Base-by-base conservation (phyloP, 2,329 filamentous ascomycete species). In the Diaporthe citriasiana region DNA sequence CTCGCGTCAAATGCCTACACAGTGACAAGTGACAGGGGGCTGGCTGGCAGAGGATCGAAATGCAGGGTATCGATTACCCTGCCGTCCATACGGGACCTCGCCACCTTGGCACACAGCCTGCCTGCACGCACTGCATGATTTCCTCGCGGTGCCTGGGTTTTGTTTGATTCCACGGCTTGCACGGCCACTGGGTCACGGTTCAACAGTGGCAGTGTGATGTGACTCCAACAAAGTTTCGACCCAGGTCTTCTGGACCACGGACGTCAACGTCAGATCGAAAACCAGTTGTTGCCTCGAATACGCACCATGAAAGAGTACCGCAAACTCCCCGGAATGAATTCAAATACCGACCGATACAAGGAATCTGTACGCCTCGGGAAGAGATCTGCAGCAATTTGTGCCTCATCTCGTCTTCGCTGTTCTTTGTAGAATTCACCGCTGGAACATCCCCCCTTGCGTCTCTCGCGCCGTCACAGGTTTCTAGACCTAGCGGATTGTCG, bases 371-470 rank as follows among this genome's bases (percentile, higher is more conserved):
- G 25, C 40, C 33, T 38, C 57, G 42, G 70, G 35, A 53, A 50
- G 42, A 68, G 73, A 72, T 72, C 69, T 70, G 72, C 72, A 71
- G 72, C 57, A 71, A 66, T 42, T 53, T 56, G 51, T 74, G 72
- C 68, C 70, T 74, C 72, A 72, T 73, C 71, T 60, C 45, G 69
- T 59, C 42, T 63, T 51, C 27, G 66, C 50, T 65, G 38, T 57
- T 50, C 19, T 53, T 63, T 47, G 45, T 33, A 63, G 53, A 63
- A 71, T 25, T 71, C 57, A 57, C 38, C 19, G 27, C 60, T 57
- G 50, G 47, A 33, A 60, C 42, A 38, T n/a, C 13, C n/a, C 57
- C 35, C 56, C 33, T 51, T 71, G 47, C 40, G 45, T 30, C 57
- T n/a, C 45, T 42, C 47, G 35, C 35, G 51, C 35, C 45, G 51